Percentiles rank a stretch among this genome's conserved stretches.
Conservation (phyloP, 805 yeast genomes). For the Kockiozyma suomiensis region DNA sequence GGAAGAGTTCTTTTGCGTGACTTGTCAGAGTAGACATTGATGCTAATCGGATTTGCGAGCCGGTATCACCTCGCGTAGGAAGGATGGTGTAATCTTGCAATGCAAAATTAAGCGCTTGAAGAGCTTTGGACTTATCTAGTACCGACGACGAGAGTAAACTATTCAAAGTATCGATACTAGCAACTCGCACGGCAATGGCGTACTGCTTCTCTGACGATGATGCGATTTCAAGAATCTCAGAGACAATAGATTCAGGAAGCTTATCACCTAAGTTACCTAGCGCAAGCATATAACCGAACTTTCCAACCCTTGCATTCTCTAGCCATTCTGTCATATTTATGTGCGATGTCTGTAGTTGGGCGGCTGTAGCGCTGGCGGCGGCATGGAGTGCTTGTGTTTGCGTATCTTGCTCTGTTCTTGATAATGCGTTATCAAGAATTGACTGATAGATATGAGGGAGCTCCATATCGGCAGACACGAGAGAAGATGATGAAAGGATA, state of each 20-base stretch:
- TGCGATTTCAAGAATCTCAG: constrained; percentile 6
- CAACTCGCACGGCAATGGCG: constrained; percentile 7
- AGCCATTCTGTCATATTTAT: constrained; percentile 7
- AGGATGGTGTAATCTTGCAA: constrained; percentile 79
- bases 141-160: not conserved
- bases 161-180: constrained; percentile 6
- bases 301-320: constrained; percentile 10
- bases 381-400: not conserved
- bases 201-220: not conserved
- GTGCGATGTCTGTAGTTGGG: not conserved
- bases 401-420: constrained; percentile 24
- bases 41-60: constrained; percentile 66
- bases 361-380: constrained; percentile 6
- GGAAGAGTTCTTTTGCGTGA: constrained; percentile 34
- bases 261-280: not conserved
- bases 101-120: constrained; percentile 35
- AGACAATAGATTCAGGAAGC: not conserved
- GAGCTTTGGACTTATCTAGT: not conserved
- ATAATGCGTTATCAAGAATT: constrained; percentile 27
- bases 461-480: constrained; percentile 22
- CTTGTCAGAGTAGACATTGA: constrained; percentile 48
- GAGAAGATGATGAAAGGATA: constrained; percentile 5
- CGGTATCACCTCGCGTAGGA: constrained; percentile 83
- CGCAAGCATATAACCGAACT: constrained; percentile 20
- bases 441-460: constrained; percentile 43